phyloP scores from a whole-genome alignment of 768 basidiomycete genomes.

The Lactarius pseudohatsudake region DNA sequence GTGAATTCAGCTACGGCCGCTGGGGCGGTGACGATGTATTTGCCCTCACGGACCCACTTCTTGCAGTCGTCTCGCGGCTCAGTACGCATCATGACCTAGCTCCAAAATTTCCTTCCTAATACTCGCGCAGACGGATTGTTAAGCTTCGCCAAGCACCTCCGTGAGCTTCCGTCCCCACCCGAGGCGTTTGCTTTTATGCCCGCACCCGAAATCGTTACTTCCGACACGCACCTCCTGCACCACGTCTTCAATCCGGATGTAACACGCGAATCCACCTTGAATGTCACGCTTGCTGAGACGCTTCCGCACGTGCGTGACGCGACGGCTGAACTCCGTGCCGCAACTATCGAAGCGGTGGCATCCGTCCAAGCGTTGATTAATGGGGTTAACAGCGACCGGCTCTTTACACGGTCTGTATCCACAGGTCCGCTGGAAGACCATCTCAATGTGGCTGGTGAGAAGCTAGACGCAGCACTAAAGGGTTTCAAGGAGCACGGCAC shows the following conservation, averaged over 20 bases:
- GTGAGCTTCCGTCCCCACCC: slow-evolving; percentile 25
- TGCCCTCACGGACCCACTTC: slow-evolving; percentile 38
- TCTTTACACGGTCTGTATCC: slow-evolving; percentile 27
- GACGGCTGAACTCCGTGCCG: slow-evolving; percentile 39
- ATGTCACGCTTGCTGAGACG: slow-evolving; percentile 38
- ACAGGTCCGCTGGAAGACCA: slow-evolving; percentile 28
- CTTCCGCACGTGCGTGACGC: slow-evolving; percentile 39
- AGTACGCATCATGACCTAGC: slow-evolving; percentile 32
- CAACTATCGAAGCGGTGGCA: slow-evolving; percentile 34
- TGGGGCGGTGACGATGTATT: slow-evolving; percentile 47
- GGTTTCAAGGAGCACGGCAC: slow-evolving; percentile 37
- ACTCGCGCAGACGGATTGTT: slow-evolving; percentile 38
- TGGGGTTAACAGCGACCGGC: slow-evolving; percentile 39
- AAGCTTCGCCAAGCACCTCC: slow-evolving; percentile 37
- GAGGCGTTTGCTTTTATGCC: slow-evolving; percentile 21
- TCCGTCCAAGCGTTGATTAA: slow-evolving; percentile 34
- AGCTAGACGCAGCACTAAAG: slow-evolving; percentile 33
- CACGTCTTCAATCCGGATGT: slow-evolving; percentile 35
- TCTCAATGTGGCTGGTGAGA: slow-evolving; percentile 33
- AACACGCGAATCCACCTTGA: slow-evolving; percentile 34
- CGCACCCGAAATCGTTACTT: slow-evolving; percentile 25
- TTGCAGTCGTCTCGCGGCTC: slow-evolving; percentile 38
- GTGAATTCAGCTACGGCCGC: slow-evolving; percentile 46
- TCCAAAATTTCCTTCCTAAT: background rate
- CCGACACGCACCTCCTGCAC: slow-evolving; percentile 41